phyloP scores from a whole-genome alignment of 768 basidiomycete species.

The Russula sp. region DNA sequence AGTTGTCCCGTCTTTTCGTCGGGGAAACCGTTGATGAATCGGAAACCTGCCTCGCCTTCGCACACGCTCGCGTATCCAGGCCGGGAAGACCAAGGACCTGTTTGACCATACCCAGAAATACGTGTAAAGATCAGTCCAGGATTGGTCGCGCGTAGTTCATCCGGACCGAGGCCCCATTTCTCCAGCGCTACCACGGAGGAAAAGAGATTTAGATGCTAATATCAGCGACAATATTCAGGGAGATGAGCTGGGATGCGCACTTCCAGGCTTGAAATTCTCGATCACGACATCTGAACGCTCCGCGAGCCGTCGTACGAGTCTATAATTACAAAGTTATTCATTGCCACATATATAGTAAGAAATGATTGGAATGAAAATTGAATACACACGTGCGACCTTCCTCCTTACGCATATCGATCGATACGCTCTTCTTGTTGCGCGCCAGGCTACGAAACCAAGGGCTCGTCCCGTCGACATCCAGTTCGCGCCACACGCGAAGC shows the following conservation, averaged over 20 bases:
- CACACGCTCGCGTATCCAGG: constrained; percentile 75
- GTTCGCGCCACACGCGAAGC: constrained; percentile 66
- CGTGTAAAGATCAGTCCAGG: constrained; percentile 89
- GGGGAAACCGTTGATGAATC: constrained; percentile 67
- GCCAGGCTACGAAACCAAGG: constrained; percentile 73
- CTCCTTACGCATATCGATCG: constrained; percentile 58
- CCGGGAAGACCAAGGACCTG: constrained; percentile 66
- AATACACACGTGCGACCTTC: constrained; percentile 50
- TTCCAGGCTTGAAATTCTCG: constrained; percentile 75
- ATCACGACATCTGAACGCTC: constrained; percentile 62
- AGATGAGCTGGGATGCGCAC: constrained; percentile 35
- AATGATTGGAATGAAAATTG: background rate
- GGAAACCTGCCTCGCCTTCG: constrained; percentile 72
- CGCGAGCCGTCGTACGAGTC: constrained; percentile 60
- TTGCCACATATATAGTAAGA: background rate
- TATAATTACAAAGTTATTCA: constrained; percentile 31
- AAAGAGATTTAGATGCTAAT: background rate
- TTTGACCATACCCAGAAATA: constrained; percentile 73
- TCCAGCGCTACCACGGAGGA: constrained; percentile 50
- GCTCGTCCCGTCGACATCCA: constrained; percentile 66
- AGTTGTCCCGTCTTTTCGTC: constrained; percentile 52
- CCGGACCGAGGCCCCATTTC: constrained; percentile 64
- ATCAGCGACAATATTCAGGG: background rate
- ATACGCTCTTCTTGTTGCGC: constrained; percentile 72
- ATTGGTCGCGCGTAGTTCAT: constrained; percentile 64